A percentile compares a stretch with the other conserved stretches of the same genome.
phyloP scores from a whole-genome alignment of 1,284 basidiomycete species.

The Ustilago cynodontis region DNA sequence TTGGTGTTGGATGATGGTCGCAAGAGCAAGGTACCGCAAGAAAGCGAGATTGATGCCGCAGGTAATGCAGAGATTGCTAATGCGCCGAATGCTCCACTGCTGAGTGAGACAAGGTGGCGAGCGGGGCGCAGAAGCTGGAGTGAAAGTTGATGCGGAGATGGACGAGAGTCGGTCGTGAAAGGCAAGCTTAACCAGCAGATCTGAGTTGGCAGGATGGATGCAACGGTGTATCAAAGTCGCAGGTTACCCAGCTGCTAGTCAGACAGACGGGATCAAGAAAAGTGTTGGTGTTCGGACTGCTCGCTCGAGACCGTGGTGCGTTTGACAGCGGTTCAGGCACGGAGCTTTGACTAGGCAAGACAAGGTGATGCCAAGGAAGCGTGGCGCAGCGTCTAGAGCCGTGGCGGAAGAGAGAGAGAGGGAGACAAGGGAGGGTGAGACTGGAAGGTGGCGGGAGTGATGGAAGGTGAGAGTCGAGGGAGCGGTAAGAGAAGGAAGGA shows the following conservation, averaged over 20 bases:
- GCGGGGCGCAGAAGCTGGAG: constrained; percentile 2
- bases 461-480: neutral
- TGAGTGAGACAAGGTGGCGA: neutral
- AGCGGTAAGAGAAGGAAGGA: neutral
- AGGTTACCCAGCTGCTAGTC: neutral
- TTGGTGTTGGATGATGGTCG: neutral
- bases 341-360: constrained; percentile 2
- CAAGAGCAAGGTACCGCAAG: neutral
- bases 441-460: neutral
- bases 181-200: neutral
- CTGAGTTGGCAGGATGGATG: neutral
- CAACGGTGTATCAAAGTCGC: neutral
- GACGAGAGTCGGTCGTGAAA: neutral
- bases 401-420: neutral
- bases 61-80: neutral
- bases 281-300: neutral
- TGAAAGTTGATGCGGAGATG: neutral
- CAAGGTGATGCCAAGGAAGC: neutral
- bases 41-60: neutral
- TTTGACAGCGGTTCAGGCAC: constrained; percentile 5
- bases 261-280: no score
- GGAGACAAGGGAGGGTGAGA: neutral
- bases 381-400: constrained; percentile 2
- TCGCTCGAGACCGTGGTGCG: neutral
- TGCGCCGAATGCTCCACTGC: neutral